Evolutionary conservation across 2,329 filamentous ascomycete species (phyloP).

Genomic region (Fusarium siculi): DNA sequence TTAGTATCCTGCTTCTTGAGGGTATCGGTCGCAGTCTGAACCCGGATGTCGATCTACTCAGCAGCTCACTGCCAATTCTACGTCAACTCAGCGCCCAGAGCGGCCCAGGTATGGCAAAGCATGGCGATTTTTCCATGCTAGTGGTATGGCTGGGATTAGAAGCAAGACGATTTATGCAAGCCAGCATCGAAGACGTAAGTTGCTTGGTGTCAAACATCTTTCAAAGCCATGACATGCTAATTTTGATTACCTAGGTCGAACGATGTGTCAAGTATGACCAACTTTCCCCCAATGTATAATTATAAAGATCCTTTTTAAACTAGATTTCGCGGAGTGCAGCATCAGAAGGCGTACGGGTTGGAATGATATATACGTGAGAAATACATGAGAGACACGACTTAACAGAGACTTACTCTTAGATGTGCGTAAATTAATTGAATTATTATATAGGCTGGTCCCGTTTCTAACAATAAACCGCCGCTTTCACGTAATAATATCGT

Average conservation of each 20-base stretch:
- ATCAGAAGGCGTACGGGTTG: constrained; percentile 28
- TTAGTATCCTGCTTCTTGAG: constrained; percentile 92
- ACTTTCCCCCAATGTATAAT: constrained; percentile 84
- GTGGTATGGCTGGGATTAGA: constrained; percentile 93
- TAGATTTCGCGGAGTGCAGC: constrained; percentile 1
- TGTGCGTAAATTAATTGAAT: background rate
- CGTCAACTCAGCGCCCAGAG: constrained; percentile 85
- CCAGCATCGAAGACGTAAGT: constrained; percentile 86
- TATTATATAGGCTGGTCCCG: constrained; percentile 1
- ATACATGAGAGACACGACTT: background rate
- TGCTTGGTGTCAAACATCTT: background rate
- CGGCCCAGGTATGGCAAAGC: constrained; percentile 74
- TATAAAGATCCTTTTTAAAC: constrained; percentile 16
- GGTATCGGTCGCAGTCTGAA: constrained; percentile 91
- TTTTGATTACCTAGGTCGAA: constrained; percentile 69
- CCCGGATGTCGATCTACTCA: constrained; percentile 86
- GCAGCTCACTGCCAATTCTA: constrained; percentile 87
- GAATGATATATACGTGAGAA: background rate
- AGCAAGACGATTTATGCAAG: constrained; percentile 87
- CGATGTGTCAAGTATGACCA: constrained; percentile 91
- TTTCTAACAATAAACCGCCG: background rate
- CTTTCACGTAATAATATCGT: background rate
- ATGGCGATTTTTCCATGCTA: constrained; percentile 84
- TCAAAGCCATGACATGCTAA: background rate
- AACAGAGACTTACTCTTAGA: constrained; percentile 9